Conservation (phyloP, 2,329 filamentous ascomycete genomes). For the Aspergillus pseudonomiae region DNA sequence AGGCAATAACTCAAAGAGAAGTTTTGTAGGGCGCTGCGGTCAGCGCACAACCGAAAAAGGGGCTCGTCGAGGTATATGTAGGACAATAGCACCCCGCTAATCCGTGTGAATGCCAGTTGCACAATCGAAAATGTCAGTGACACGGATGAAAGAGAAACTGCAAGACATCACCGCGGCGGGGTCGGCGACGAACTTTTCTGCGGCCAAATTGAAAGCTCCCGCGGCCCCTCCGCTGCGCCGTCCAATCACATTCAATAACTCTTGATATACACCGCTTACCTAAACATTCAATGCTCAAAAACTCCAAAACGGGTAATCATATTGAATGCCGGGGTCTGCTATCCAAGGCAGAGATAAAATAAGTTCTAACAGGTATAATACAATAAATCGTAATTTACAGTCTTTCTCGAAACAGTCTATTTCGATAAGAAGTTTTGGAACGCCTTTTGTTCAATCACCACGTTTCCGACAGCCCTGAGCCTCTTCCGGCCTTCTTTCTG, state of each 20-base stretch:
- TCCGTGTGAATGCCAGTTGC: background rate
- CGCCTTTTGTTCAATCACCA: conserved; percentile 92
- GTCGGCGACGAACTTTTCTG: conserved; percentile 32
- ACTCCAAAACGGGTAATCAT: background rate
- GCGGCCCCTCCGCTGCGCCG: conserved; percentile 15
- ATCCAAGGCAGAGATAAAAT: background rate
- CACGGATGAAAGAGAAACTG: conserved; percentile 19
- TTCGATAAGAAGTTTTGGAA: conserved; percentile 94
- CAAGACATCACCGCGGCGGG: conserved; percentile 26
- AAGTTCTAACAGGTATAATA: conserved; percentile 2
- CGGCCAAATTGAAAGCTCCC: conserved; percentile 19
- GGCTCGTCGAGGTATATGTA: background rate
- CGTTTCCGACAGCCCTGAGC: conserved; percentile 75
- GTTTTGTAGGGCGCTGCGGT: background rate
- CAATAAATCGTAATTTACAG: background rate
- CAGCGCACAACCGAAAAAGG: conserved; percentile 3
- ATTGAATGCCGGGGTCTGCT: background rate
- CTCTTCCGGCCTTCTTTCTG: conserved; percentile 95
- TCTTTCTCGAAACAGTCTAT: conserved; percentile 37
- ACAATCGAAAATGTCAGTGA: background rate
- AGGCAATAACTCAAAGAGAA: conserved; percentile 27
- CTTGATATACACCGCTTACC: background rate
- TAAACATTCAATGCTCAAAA: background rate
- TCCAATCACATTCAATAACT: conserved; percentile 21
- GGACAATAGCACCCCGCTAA: background rate